Conservation (phyloP, 2,329 filamentous ascomycete genomes). For the Pyrenochaeta sp. region DNA sequence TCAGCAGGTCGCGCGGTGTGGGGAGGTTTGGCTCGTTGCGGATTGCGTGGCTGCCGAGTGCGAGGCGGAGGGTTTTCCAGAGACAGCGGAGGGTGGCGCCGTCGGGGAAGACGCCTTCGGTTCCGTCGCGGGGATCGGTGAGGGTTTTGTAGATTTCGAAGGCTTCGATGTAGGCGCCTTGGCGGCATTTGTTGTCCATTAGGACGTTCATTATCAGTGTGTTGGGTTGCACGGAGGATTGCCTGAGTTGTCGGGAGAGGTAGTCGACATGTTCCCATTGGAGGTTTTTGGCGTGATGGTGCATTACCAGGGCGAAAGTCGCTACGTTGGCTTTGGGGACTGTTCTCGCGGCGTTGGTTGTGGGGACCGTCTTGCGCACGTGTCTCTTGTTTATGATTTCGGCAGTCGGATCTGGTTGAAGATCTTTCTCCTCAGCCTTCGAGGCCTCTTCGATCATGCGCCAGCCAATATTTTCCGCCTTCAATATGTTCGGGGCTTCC, state of each 20-base stretch:
- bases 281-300: slow-evolving; percentile 35
- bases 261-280: slow-evolving; percentile 49
- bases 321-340: slow-evolving; percentile 38
- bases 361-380: neutral
- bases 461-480: slow-evolving; percentile 49
- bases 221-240: slow-evolving; percentile 31
- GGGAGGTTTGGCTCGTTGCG: slow-evolving; percentile 34
- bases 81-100: slow-evolving; percentile 40
- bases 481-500: slow-evolving; percentile 25
- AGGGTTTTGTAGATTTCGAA: slow-evolving; percentile 40
- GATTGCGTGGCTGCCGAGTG: slow-evolving; percentile 29
- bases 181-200: slow-evolving; percentile 39
- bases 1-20: slow-evolving; percentile 41
- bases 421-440: neutral
- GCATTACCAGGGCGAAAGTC: slow-evolving; percentile 45
- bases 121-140: slow-evolving; percentile 27
- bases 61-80: slow-evolving; percentile 45
- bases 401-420: neutral
- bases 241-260: slow-evolving; percentile 35
- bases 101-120: slow-evolving; percentile 36
- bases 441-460: slow-evolving; percentile 43
- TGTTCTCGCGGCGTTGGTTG: slow-evolving; percentile 9
- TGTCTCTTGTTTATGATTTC: slow-evolving; percentile 7
- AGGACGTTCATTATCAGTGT: slow-evolving; percentile 43
- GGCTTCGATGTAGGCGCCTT: slow-evolving; percentile 40